These are phyloP conservation scores for Diaporthe vexans DNA, from an alignment of 2,329 filamentous ascomycete genomes.

Conservation along the genomic window DNA sequence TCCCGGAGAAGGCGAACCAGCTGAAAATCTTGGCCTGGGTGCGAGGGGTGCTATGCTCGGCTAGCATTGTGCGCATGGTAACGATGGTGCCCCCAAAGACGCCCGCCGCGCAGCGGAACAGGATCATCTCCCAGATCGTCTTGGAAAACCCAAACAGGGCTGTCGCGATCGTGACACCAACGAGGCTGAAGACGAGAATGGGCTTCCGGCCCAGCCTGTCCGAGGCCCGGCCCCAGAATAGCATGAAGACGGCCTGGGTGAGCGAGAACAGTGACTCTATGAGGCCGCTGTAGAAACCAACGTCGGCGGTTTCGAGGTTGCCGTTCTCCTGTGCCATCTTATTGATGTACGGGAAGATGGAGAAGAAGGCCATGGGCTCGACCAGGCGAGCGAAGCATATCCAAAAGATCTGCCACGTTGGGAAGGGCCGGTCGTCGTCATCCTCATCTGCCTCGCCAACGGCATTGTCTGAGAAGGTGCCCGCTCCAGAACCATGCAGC, in stretches of 20 bases:
- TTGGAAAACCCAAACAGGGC: conserved; percentile 77
- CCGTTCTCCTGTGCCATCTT: conserved; percentile 81
- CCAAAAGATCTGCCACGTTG: conserved; percentile 76
- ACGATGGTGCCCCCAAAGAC: conserved; percentile 81
- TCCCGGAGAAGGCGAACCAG: conserved; percentile 82
- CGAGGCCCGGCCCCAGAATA: conserved; percentile 77
- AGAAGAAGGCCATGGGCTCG: conserved; percentile 87
- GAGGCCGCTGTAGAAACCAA: conserved; percentile 84
- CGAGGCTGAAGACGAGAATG: conserved; percentile 75
- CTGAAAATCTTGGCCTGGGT: conserved; percentile 82
- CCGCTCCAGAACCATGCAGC: conserved; percentile 40
- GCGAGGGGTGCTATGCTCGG: conserved; percentile 76
- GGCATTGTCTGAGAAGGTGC: conserved; percentile 39
- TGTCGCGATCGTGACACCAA: conserved; percentile 73
- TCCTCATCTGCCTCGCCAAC: conserved; percentile 14
- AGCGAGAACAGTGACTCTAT: conserved; percentile 82
- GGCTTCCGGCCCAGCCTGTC: conserved; percentile 82
- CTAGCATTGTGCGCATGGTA: conserved; percentile 82
- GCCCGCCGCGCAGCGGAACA: conserved; percentile 79
- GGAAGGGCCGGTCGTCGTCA: conserved; percentile 62
- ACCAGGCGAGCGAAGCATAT: conserved; percentile 81
- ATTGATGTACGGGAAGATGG: conserved; percentile 85
- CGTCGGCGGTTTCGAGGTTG: conserved; percentile 71
- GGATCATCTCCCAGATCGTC: conserved; percentile 80
- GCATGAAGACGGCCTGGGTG: conserved; percentile 83